Evolutionary conservation across 495 filamentous ascomycete genomes (phyloP), one percentile per base, ranked within the genome.

Genomic region (Aspergillus homomorphus): DNA sequence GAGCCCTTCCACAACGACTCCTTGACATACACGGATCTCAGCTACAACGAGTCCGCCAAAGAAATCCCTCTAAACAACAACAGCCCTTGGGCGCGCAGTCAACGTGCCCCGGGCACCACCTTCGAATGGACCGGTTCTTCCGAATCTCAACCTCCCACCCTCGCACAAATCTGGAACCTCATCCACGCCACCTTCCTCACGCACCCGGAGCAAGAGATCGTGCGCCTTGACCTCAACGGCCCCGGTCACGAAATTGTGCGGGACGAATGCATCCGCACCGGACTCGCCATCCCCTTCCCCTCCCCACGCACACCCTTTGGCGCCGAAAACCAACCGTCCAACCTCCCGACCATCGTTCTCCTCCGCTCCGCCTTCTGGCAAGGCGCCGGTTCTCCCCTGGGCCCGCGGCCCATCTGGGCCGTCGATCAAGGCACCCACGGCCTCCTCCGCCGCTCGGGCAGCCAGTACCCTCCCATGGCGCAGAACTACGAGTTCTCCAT

Each of bases 321-420:
- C 61, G 55, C 38, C 57, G 60, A 65, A 58, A 66, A 20, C 57
- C 59, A 66, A 10, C 38, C 62, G 30, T 62, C 58, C 8, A 45
- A 62, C 44, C 43, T 64, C 19, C 58, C 70, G 18, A 68, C 71
- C 10, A 20, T 75, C n/a, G 41, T 75, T 42, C 51, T 75, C 41
- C 62, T 73, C 19, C 69, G 73, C 21, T 70, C 66, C 20, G 75
- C 84, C 12, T 89, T 89, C 74, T 89, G 85, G 85, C 86, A 89
- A 62, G 85, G 85, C 43, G 86, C 86, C 23, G 86, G 74, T 22
- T 87, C 84, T 1, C 86, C 86, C 24, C 75, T 84, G 23, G 85
- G 85, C 24, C 67, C 84, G 9, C 85, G 84, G 16, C 81, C 84
- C 5, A 82, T 78, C 48, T 89, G 86, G 86, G 72, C 73, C 1